A percentile compares a stretch with the other conserved stretches of the same genome.
Evolutionary conservation across 1,284 basidiomycete species (phyloP).

Genomic region (Sporisorium reilianum): DNA sequence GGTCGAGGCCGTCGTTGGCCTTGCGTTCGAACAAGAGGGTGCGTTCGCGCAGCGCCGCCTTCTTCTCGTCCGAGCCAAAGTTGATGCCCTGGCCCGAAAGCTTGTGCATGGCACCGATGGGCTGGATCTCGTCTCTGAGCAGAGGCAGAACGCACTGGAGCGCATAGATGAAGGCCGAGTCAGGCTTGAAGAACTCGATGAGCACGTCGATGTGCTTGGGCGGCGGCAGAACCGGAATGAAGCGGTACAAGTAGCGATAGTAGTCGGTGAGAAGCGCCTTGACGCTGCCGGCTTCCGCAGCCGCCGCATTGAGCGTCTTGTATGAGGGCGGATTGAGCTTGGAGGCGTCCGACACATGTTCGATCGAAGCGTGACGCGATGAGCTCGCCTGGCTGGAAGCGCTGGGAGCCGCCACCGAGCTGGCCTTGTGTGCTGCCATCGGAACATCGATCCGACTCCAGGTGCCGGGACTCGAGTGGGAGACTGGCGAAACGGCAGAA

Average conservation of each 20-base stretch:
- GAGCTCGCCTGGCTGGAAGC: slow-evolving; percentile 20
- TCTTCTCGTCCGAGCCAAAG: slow-evolving; percentile 55
- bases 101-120: slow-evolving; percentile 44
- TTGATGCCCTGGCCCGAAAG: slow-evolving; percentile 50
- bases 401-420: slow-evolving; percentile 34
- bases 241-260: slow-evolving; percentile 63
- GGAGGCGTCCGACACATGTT: slow-evolving; percentile 18
- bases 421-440: slow-evolving; percentile 33
- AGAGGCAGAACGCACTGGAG: slow-evolving; percentile 59
- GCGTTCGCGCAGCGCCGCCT: slow-evolving; percentile 43
- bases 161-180: slow-evolving; percentile 58
- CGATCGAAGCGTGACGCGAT: slow-evolving; percentile 23
- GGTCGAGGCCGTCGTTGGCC: slow-evolving; percentile 57
- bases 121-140: slow-evolving; percentile 54
- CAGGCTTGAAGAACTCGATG: slow-evolving; percentile 37
- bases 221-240: slow-evolving; percentile 57
- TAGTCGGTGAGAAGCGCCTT: slow-evolving; percentile 53
- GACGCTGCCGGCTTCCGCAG: slow-evolving; percentile 35
- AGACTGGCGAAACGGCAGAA: slow-evolving; percentile 17
- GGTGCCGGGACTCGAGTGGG: slow-evolving; percentile 17
- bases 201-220: slow-evolving; percentile 51
- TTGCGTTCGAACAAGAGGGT: slow-evolving; percentile 52
- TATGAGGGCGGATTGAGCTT: slow-evolving; percentile 24
- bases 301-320: slow-evolving; percentile 30
- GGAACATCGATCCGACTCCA: slow-evolving; percentile 21